A percentile compares a stretch with the other conserved stretches of the same genome.
phyloP scores from a whole-genome alignment of 2,329 filamentous ascomycete genomes.

The Trichoderma atrobrunneum region DNA sequence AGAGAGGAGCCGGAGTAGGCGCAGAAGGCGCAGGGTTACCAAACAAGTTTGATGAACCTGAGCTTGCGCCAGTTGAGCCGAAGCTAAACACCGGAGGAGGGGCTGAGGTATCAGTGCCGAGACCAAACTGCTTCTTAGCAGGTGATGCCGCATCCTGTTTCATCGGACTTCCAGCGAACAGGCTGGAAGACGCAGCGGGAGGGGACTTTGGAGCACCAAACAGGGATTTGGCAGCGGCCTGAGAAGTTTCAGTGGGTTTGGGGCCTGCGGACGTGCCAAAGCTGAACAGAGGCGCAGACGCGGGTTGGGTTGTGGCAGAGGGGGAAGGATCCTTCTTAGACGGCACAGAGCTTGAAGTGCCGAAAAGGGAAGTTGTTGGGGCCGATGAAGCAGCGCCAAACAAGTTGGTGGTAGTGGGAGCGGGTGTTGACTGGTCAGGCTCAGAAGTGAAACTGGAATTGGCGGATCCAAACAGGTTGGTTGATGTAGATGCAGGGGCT shows the following conservation, averaged over 20 bases:
- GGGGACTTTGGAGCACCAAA: conserved; percentile 40
- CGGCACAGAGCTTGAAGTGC: conserved; percentile 25
- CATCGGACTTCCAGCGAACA: conserved; percentile 44
- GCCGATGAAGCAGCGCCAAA: conserved; percentile 17
- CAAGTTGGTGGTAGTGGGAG: conserved; percentile 12
- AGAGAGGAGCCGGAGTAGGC: conserved; percentile 22
- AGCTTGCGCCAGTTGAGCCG: conserved; percentile 20
- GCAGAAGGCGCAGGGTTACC: conserved; percentile 27
- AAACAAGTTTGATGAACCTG: conserved; percentile 41
- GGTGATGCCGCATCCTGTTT: conserved; percentile 43
- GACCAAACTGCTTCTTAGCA: conserved; percentile 37
- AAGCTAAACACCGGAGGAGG: conserved; percentile 38
- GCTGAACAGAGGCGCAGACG: conserved; percentile 33
- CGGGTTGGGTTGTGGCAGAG: conserved; percentile 21
- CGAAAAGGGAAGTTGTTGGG: conserved; percentile 28
- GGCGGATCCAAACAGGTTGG: conserved; percentile 19
- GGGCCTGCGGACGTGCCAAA: conserved; percentile 32
- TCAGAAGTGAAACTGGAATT: background rate
- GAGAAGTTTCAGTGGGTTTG: conserved; percentile 30
- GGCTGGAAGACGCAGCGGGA: conserved; percentile 27
- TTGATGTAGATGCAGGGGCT: conserved; percentile 23
- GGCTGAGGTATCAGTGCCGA: conserved; percentile 23
- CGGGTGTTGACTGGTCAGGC: conserved; percentile 17
- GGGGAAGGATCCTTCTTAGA: conserved; percentile 25
- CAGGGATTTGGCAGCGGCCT: conserved; percentile 35